phyloP scores from a whole-genome alignment of 2,329 filamentous ascomycete species.

The Lojkania enalia region DNA sequence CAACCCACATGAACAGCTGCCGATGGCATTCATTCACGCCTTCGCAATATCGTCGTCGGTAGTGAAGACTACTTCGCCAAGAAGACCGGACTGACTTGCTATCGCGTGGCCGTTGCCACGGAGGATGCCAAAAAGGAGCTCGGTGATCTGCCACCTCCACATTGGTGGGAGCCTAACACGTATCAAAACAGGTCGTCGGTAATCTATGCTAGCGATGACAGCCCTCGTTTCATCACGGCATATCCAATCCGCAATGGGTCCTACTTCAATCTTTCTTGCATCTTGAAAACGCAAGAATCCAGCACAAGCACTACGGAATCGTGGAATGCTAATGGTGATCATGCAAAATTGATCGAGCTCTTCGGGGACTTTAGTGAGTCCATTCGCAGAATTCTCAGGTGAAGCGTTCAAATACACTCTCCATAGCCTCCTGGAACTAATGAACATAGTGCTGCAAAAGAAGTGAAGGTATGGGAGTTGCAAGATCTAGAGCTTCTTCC shows the following conservation, averaged over 20 bases:
- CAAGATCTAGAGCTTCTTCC: slow-evolving; percentile 12
- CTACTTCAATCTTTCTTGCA: slow-evolving; percentile 12
- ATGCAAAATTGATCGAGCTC: slow-evolving; percentile 39
- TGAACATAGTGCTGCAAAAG: slow-evolving; percentile 1
- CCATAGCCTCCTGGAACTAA: neutral
- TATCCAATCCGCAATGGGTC: slow-evolving; percentile 7
- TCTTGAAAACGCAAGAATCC: slow-evolving; percentile 2
- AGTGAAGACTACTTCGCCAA: slow-evolving; percentile 3
- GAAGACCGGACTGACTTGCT: slow-evolving; percentile 12
- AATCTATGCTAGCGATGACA: slow-evolving; percentile 7
- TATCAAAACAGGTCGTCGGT: slow-evolving; percentile 5
- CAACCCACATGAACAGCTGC: slow-evolving; percentile 10
- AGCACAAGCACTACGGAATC: slow-evolving; percentile 21
- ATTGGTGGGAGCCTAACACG: slow-evolving; percentile 13
- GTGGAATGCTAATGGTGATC: slow-evolving; percentile 44
- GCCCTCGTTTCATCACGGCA: slow-evolving; percentile 6
- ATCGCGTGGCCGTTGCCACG: slow-evolving; percentile 9
- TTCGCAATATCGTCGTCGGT: slow-evolving; percentile 4
- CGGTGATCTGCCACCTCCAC: slow-evolving; percentile 8
- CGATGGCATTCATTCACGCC: slow-evolving; percentile 12
- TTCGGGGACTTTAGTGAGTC: slow-evolving; percentile 43
- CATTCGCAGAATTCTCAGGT: slow-evolving; percentile 5
- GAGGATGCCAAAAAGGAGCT: slow-evolving; percentile 4
- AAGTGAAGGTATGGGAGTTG: slow-evolving; percentile 13
- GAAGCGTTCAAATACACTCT: neutral